Conservation (phyloP, 106 monocot species). For the Dioscorea dumetorum region DNA sequence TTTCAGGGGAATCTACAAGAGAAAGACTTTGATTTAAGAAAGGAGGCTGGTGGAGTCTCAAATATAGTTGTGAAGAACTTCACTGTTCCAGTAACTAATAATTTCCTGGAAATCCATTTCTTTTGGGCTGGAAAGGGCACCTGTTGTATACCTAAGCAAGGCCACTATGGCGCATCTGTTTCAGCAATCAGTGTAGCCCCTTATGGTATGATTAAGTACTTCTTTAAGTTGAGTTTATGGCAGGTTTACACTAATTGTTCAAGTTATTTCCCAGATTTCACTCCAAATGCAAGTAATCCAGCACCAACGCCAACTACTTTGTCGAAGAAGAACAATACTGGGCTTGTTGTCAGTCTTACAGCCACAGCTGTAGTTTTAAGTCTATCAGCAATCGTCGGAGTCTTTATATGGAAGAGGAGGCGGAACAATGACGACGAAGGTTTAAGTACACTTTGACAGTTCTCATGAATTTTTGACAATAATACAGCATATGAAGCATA, state of each 20-base stretch:
- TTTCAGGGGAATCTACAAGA: slow-evolving; percentile 44
- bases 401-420: slow-evolving; percentile 36
- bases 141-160: slow-evolving; percentile 51
- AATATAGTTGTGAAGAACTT: slow-evolving; percentile 29
- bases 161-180: slow-evolving; percentile 56
- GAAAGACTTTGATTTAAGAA: slow-evolving; percentile 64
- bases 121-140: slow-evolving; percentile 89
- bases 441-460: not conserved
- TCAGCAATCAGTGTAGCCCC: slow-evolving; percentile 61
- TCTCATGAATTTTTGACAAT: not conserved
- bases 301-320: slow-evolving; percentile 18
- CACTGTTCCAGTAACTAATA: slow-evolving; percentile 40
- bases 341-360: slow-evolving; percentile 36
- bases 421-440: slow-evolving; percentile 39
- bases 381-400: slow-evolving; percentile 9
- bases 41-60: slow-evolving; percentile 40
- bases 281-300: slow-evolving; percentile 41
- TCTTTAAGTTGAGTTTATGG: not conserved
- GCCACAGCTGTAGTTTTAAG: slow-evolving; percentile 25
- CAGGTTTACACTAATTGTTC: not conserved
- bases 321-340: slow-evolving; percentile 30
- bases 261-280: slow-evolving; percentile 34
- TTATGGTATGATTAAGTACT: slow-evolving; percentile 18
- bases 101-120: slow-evolving; percentile 78
- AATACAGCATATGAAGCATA: not conserved